A percentile compares a stretch with the other conserved stretches of the same genome.
phyloP scores from a whole-genome alignment of 768 basidiomycete genomes.

The Russula compacta region DNA sequence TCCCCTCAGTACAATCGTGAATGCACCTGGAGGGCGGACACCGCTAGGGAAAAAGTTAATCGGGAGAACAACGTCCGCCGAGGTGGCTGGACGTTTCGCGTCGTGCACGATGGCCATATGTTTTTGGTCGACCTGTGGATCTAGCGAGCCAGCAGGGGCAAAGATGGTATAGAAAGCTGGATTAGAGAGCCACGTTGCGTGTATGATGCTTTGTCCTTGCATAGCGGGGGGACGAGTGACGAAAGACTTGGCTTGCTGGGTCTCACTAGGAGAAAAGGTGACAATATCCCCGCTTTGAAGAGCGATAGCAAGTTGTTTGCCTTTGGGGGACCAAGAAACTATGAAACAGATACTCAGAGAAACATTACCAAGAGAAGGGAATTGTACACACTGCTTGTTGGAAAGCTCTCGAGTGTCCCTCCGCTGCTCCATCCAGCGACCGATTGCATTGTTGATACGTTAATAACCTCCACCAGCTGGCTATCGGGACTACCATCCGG shows the following conservation, averaged over 20 bases:
- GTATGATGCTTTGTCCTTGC: conserved; percentile 37
- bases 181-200: conserved; percentile 59
- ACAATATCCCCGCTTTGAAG: conserved; percentile 61
- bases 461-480: conserved; percentile 49
- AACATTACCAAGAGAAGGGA: background rate
- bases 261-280: conserved; percentile 52
- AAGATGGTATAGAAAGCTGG: conserved; percentile 63
- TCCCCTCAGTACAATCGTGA: conserved; percentile 30
- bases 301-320: conserved; percentile 75
- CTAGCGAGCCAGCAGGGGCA: conserved; percentile 34
- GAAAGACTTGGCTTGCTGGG: conserved; percentile 45
- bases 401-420: conserved; percentile 39
- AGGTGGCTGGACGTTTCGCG: conserved; percentile 31
- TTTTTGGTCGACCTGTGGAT: conserved; percentile 33
- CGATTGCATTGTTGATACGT: conserved; percentile 40
- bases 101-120: conserved; percentile 38
- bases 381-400: conserved; percentile 48
- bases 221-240: conserved; percentile 48
- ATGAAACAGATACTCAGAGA: conserved; percentile 10
- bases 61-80: conserved; percentile 31
- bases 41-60: conserved; percentile 38
- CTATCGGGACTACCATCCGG: conserved; percentile 25
- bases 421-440: conserved; percentile 48
- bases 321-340: conserved; percentile 85
- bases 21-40: conserved; percentile 37